These are phyloP conservation scores for Clathrospora elynae DNA, from an alignment of 2,329 filamentous ascomycete species.

Conservation along the genomic window DNA sequence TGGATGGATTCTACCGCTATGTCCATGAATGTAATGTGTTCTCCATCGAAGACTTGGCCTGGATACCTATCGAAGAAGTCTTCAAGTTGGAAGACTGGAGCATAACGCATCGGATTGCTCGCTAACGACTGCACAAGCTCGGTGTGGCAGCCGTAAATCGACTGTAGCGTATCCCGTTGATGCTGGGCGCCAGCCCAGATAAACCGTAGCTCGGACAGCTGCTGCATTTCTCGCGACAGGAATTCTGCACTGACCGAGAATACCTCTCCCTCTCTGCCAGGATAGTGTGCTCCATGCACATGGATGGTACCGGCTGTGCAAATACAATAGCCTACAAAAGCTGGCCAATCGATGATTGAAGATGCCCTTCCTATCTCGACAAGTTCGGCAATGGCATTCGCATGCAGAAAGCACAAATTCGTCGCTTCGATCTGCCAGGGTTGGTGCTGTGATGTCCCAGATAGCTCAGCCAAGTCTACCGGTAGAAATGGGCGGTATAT, in stretches of 20 bases:
- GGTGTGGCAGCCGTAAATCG: constrained; percentile 76
- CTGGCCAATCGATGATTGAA: constrained; percentile 79
- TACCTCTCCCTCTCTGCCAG: constrained; percentile 63
- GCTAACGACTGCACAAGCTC: constrained; percentile 77
- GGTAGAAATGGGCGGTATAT: constrained; percentile 87
- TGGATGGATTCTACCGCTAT: constrained; percentile 65
- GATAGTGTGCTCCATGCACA: constrained; percentile 83
- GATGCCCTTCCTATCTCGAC: constrained; percentile 78
- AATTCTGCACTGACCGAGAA: constrained; percentile 72
- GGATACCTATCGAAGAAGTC: constrained; percentile 87
- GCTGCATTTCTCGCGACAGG: constrained; percentile 77
- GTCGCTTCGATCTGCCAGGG: constrained; percentile 93
- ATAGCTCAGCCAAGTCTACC: constrained; percentile 79
- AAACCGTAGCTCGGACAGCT: constrained; percentile 74
- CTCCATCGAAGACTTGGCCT: constrained; percentile 72
- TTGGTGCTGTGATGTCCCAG: constrained; percentile 80
- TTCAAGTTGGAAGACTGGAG: constrained; percentile 80
- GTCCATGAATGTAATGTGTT: constrained; percentile 74
- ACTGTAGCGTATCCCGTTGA: constrained; percentile 77
- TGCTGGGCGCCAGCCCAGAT: constrained; percentile 80
- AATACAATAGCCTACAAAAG: constrained; percentile 84
- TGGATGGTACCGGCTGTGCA: constrained; percentile 87
- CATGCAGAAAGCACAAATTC: constrained; percentile 83
- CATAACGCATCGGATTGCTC: constrained; percentile 72
- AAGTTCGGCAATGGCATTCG: constrained; percentile 83